Conservation (phyloP, 371 early-diverging fungal genomes). For the Mortierella sp. region DNA sequence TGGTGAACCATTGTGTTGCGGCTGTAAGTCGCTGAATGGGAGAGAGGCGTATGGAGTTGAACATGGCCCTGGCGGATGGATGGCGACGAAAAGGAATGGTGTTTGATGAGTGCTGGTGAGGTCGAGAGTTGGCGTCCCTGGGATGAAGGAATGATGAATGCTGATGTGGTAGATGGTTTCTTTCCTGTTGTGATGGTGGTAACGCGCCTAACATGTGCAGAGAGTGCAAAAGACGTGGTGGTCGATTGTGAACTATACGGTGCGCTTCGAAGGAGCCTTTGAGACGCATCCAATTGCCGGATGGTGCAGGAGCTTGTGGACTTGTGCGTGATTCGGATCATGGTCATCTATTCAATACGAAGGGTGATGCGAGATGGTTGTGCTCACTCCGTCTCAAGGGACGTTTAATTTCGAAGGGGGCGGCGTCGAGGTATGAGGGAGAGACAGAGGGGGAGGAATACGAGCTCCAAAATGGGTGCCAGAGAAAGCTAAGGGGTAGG, state of each 20-base stretch:
- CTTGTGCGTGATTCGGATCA: slow-evolving; percentile 39
- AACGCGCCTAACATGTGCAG: too few relatives aligned
- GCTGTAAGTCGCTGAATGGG: neutral
- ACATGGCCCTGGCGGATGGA: neutral
- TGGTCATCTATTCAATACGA: slow-evolving; percentile 2
- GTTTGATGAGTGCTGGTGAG: too few relatives aligned
- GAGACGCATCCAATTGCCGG: slow-evolving; percentile 18
- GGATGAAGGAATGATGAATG: too few relatives aligned
- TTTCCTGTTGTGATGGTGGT: too few relatives aligned
- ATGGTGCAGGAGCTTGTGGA: slow-evolving; percentile 17
- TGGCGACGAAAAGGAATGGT: neutral
- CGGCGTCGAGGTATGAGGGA: neutral
- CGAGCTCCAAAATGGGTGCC: too few relatives aligned
- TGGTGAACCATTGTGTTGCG: neutral
- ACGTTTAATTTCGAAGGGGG: neutral
- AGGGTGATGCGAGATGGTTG: too few relatives aligned
- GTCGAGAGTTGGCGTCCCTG: too few relatives aligned
- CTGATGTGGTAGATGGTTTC: too few relatives aligned
- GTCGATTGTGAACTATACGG: slow-evolving; percentile 4
- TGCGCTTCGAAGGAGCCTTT: slow-evolving; percentile 9
- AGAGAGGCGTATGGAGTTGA: too few relatives aligned
- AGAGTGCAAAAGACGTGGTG: neutral
- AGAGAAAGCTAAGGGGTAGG: too few relatives aligned
- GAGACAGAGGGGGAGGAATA: too few relatives aligned
- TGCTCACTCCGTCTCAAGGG: neutral